Evolutionary conservation across 2,329 filamentous ascomycete species (phyloP).

Genomic region (Chaetomiaceae sp.): DNA sequence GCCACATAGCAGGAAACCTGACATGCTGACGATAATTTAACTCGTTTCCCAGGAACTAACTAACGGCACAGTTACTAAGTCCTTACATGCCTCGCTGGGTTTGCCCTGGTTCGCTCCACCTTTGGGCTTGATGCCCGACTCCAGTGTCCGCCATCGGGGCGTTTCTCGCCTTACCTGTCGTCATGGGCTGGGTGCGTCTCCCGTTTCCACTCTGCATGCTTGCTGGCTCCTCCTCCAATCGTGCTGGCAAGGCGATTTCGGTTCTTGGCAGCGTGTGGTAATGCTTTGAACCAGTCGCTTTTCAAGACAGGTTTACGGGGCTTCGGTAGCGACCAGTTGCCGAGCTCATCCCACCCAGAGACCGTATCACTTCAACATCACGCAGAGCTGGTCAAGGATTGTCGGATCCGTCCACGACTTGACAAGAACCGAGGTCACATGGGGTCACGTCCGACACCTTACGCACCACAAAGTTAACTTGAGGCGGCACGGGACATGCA

Average conservation of each 20-base stretch:
- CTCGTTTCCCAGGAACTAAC: too few relatives aligned
- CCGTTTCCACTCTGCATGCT: too few relatives aligned
- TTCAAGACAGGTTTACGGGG: not conserved
- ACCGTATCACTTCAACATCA: not conserved
- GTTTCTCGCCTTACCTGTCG: conserved; percentile 9
- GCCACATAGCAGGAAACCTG: not conserved
- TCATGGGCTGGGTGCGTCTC: conserved; percentile 6
- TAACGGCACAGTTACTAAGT: too few relatives aligned
- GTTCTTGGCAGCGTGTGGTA: not conserved
- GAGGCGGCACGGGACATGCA: not conserved
- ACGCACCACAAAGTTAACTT: not conserved
- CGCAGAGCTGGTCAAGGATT: not conserved
- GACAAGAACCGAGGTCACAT: not conserved
- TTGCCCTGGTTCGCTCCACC: not conserved
- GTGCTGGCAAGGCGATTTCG: too few relatives aligned
- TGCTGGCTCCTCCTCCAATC: conserved; percentile 16
- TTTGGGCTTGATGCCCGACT: conserved; percentile 12
- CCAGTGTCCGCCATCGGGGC: conserved; percentile 7
- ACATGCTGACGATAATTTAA: too few relatives aligned
- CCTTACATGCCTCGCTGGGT: not conserved
- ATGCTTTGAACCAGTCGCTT: not conserved
- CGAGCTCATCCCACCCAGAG: not conserved
- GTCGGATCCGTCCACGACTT: not conserved
- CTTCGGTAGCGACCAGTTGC: too few relatives aligned
- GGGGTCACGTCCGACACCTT: not conserved